phyloP scores from a whole-genome alignment of 2,329 filamentous ascomycete species.

The Aureobasidium sp. region DNA sequence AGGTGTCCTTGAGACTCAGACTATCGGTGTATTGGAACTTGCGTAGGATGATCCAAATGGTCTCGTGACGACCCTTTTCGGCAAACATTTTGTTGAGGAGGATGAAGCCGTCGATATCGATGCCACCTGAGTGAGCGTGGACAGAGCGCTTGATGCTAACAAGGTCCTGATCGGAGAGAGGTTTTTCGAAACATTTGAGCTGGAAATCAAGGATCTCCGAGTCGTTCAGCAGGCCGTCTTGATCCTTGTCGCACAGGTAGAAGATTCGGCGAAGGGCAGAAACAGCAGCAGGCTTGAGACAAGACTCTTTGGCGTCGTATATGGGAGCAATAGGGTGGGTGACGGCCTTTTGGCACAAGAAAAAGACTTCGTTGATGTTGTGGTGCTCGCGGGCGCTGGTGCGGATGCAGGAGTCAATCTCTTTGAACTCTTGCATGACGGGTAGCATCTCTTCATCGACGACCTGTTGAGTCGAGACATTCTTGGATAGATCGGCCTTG shows the following conservation, averaged over 20 bases:
- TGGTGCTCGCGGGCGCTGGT: constrained; percentile 86
- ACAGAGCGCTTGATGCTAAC: constrained; percentile 88
- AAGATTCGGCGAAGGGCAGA: constrained; percentile 85
- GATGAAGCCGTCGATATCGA: constrained; percentile 77
- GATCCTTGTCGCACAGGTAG: constrained; percentile 92
- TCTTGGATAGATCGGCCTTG: constrained; percentile 80
- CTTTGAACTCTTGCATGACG: constrained; percentile 96
- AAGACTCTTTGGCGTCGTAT: constrained; percentile 85
- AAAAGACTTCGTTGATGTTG: constrained; percentile 93
- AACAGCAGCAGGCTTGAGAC: constrained; percentile 82
- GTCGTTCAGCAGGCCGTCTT: constrained; percentile 87
- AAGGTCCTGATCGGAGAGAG: constrained; percentile 71
- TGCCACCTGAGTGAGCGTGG: constrained; percentile 48
- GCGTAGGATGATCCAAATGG: constrained; percentile 92
- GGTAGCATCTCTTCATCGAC: constrained; percentile 97
- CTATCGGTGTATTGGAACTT: constrained; percentile 97
- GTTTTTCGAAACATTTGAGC: constrained; percentile 82
- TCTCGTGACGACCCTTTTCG: constrained; percentile 95
- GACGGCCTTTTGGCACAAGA: constrained; percentile 95
- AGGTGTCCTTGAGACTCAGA: constrained; percentile 80
- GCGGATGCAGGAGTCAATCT: constrained; percentile 96
- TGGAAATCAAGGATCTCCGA: constrained; percentile 89
- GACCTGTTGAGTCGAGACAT: constrained; percentile 71
- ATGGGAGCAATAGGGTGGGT: constrained; percentile 94
- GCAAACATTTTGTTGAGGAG: constrained; percentile 93